Evolutionary conservation across 2,329 filamentous ascomycete genomes (phyloP), one percentile per base, ranked within the genome.

Genomic region (Penicillium sclerotigenum): DNA sequence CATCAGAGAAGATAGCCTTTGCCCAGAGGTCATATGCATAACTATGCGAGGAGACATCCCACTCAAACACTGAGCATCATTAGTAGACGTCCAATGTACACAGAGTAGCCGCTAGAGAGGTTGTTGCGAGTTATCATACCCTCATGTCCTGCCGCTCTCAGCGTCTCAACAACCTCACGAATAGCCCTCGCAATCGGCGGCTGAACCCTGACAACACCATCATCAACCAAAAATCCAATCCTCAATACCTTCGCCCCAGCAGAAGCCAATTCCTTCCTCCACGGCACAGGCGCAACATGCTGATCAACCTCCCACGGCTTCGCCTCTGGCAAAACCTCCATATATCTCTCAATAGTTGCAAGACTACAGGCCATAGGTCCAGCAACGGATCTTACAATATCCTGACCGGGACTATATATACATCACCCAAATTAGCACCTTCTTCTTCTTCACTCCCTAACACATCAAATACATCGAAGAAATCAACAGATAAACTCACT

Each of bases 181-280:
- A 89, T 65, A 1, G 84, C 86, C 38, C 85, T 73, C 0, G 73
- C 72, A 36, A 87, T 77, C 0, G 84, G 84, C 0, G 84, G 84
- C 56, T 86, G 84, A 1, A 83, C 83, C 60, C 76, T 79, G 0
- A 87, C 82, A 11, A 87, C 76, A 0, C 80, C 82, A 56, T 87
- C 84, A 68, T 83, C 77, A 76, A 81, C 80, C 43, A 86, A 71
- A 1, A 86, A 77, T 0, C 80, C 87, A n/a, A 89, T 75, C 62
- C 81, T 85, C 6, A 87, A 70, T 58, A 81, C 84, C 55, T 71
- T 71, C 4, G 68, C 56, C 5, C 54, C 59, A 7, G 60, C 50
- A 1, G 62, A 56, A 14, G 63, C 61, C 20, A 67, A 38, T 11
- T 63, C 64, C 20, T 64, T 59, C 20, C 73, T 51, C 75, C 75